phyloP scores from a whole-genome alignment of 192 early-diverging fungal genomes.

The Gorgonomyces haynaldii region DNA sequence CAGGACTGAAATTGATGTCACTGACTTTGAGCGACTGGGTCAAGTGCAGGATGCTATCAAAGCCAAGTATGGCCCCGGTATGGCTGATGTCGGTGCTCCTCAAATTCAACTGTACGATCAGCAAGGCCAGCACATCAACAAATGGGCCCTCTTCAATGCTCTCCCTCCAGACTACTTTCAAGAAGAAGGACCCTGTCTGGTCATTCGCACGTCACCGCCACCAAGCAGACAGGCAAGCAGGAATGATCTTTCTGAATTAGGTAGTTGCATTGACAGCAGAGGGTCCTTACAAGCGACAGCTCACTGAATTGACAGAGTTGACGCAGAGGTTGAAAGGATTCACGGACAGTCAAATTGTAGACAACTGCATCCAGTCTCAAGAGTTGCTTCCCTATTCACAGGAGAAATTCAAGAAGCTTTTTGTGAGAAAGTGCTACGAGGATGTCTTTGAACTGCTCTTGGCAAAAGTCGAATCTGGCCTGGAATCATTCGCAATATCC shows the following conservation, averaged over 20 bases:
- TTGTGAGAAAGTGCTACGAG: conserved; percentile 18
- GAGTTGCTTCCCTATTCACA: conserved; percentile 16
- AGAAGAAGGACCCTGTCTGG: neutral
- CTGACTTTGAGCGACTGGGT: conserved; percentile 9
- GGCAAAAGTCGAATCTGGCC: neutral
- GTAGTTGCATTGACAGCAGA: neutral
- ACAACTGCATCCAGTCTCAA: conserved; percentile 10
- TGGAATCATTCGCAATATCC: conserved; percentile 16
- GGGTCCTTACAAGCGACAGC: neutral
- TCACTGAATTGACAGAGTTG: neutral
- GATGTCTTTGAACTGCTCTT: conserved; percentile 17
- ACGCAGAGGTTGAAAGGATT: conserved; percentile 6
- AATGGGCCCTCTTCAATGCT: too few species aligned
- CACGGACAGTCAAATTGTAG: conserved; percentile 3
- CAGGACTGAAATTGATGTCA: conserved; percentile 9
- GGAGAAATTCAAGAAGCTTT: conserved; percentile 10
- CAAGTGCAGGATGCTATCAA: conserved; percentile 12
- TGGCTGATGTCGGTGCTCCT: neutral
- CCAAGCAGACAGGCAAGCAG: neutral
- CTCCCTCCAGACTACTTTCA: neutral
- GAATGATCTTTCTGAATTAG: neutral
- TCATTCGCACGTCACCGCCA: neutral
- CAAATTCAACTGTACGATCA: conserved; percentile 5
- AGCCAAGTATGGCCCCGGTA: neutral
- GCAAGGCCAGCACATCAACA: conserved; percentile 3